phyloP scores from a whole-genome alignment of 345 rosid species.

The Sapria himalayana region DNA sequence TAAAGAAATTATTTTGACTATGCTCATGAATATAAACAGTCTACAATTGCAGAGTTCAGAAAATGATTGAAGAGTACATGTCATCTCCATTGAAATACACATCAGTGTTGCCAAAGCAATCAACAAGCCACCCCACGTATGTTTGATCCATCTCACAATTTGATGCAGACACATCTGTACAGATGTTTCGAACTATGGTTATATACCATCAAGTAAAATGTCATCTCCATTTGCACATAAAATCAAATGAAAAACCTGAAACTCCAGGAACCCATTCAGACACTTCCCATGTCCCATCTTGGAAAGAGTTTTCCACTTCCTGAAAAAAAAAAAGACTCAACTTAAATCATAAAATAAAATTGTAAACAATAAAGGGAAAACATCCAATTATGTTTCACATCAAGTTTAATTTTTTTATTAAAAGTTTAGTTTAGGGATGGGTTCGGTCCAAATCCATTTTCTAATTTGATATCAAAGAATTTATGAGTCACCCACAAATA shows the following conservation, averaged over 20 bases:
- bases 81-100: conserved; percentile 28
- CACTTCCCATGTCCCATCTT: conserved; percentile 34
- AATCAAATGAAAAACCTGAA: conserved; percentile 36
- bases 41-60: too few species aligned
- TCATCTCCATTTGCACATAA: conserved; percentile 1
- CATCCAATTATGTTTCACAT: too few species aligned
- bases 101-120: conserved; percentile 49
- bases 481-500: too few species aligned
- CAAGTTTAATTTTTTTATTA: too few species aligned
- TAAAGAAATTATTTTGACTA: too few species aligned
- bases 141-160: conserved; percentile 38
- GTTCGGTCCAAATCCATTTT: too few species aligned
- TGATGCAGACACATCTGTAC: conserved; percentile 28
- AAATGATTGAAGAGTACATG: conserved; percentile 48
- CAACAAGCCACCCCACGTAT: conserved; percentile 51
- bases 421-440: too few species aligned
- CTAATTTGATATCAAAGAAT: too few species aligned
- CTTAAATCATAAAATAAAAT: conserved; percentile 7
- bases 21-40: too few species aligned
- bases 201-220: conserved; percentile 5
- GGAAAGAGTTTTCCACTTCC: conserved; percentile 43
- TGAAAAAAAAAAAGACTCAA: conserved; percentile 17
- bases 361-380: too few species aligned
- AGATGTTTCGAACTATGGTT: conserved; percentile 7
- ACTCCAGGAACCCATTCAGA: conserved; percentile 32